These are phyloP conservation scores for Sporisorium sorghi DNA, from an alignment of 1,284 basidiomycete genomes.

Conservation along the genomic window DNA sequence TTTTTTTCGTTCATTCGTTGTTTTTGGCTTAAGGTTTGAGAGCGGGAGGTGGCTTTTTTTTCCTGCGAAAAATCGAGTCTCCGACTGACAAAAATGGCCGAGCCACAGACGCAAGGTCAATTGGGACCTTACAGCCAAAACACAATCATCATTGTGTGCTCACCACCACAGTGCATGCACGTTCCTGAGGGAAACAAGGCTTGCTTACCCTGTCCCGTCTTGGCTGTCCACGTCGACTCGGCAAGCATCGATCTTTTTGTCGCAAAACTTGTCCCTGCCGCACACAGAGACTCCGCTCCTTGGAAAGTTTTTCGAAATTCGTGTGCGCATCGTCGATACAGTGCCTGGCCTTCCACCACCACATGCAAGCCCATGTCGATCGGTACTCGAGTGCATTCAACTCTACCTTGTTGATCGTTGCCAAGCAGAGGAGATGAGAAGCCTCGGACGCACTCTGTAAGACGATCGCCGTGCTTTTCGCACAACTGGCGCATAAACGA, in stretches of 20 bases:
- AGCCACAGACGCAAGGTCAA: too few species aligned
- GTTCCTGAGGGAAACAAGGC: not conserved
- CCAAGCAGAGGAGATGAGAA: not conserved
- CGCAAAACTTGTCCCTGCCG: too few species aligned
- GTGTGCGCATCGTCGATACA: not conserved
- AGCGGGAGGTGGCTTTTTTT: not conserved
- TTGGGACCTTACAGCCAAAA: not conserved
- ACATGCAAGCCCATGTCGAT: slow-evolving; percentile 8
- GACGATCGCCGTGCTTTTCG: not conserved
- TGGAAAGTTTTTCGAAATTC: not conserved
- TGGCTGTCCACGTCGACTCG: not conserved
- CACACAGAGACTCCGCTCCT: not conserved
- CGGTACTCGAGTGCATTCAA: slow-evolving; percentile 5
- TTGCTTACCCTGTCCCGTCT: not conserved
- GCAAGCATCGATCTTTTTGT: not conserved
- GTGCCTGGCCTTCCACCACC: too few species aligned
- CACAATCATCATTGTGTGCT: not conserved
- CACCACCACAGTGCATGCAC: not conserved
- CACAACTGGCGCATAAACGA: not conserved
- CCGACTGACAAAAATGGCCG: slow-evolving; percentile 1
- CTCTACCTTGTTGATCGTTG: slow-evolving; percentile 1
- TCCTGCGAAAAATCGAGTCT: slow-evolving; percentile 4
- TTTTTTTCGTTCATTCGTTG: not conserved
- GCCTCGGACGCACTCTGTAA: slow-evolving; percentile 2
- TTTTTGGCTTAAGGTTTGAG: slow-evolving; percentile 3